Evolutionary conservation across 192 early-diverging fungal genomes (phyloP), one percentile per base, ranked within the genome.

Genomic region (Mortierella claussenii): DNA sequence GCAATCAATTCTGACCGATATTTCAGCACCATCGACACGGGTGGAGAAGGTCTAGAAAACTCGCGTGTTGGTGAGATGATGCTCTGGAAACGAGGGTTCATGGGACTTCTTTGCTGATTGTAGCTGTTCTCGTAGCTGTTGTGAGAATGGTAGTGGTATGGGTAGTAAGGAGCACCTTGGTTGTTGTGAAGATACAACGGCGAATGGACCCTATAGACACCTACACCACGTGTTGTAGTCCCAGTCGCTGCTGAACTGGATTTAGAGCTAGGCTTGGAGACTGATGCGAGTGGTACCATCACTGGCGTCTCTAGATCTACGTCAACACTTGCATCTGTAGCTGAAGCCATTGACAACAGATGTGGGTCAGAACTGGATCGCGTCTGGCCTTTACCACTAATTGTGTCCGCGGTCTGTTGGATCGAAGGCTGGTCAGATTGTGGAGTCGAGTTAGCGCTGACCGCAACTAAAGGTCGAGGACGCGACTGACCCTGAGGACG

Each of bases 1-100:
- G 86, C 84, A 60, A 89, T 78, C n/a, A 44, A 23, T 52, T 81
- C 85, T 15, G 86, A 85, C 11, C 84, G 65, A 31, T 83, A 61
- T 10, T 53, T 51, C 26, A 89, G 60, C 18, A 88, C 78, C 32
- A 82, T 55, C 28, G 80, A 73, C 32, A 42, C 27, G 32, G 60
- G 48, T 17, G 54, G 57, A 13, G 37, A 40, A 40, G 62, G 60
- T 3, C 60, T 18, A 18, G 55, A 21, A 28, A 31, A 24, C 17
- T 69, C 67, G 11, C 67, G 36, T 6, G 47, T 32, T 40, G 54
- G 23, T 1, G 62, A 68, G 32, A 71, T 48, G 26, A 67, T 60
- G 36, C 40, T 57, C 21, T 63, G 65, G 74, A 69, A 69, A 8
- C 68, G 49, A 3, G 58, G 68, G 15, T 54, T 69, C 68, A 69